Conservation (phyloP, 768 basidiomycete genomes). For the Rhizopogon vinicolor region DNA sequence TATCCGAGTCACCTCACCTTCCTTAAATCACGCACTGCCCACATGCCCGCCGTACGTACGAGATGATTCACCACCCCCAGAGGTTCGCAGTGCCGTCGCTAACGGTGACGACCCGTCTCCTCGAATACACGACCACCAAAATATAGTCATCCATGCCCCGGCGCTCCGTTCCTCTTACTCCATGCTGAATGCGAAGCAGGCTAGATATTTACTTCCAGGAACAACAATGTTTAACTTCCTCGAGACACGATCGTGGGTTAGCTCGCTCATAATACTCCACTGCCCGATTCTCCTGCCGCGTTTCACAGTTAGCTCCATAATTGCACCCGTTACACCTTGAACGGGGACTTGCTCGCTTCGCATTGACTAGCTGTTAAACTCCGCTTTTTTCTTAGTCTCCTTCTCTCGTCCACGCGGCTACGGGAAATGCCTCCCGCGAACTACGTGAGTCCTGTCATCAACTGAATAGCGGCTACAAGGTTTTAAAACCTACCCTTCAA, state of each 20-base stretch:
- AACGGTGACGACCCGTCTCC: not conserved
- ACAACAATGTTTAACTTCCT: not conserved
- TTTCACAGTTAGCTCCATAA: not conserved
- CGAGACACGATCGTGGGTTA: constrained; percentile 4
- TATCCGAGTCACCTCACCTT: no score
- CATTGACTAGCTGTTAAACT: not conserved
- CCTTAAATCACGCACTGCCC: not conserved
- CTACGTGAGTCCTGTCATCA: not conserved
- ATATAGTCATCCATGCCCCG: not conserved
- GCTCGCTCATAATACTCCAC: not conserved
- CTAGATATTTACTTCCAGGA: not conserved
- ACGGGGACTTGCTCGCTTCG: not conserved
- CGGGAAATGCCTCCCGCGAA: not conserved
- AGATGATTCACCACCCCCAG: not conserved
- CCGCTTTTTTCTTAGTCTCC: not conserved
- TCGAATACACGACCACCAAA: not conserved
- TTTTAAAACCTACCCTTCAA: not conserved
- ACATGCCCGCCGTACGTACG: not conserved
- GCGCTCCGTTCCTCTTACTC: not conserved
- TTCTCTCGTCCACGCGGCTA: not conserved
- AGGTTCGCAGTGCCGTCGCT: no score
- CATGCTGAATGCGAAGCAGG: not conserved
- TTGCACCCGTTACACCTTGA: no score
- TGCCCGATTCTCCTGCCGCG: not conserved
- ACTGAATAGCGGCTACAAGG: not conserved